These are phyloP conservation scores for Apiospora arundinis DNA, from an alignment of 2,329 filamentous ascomycete genomes.

Conservation along the genomic window DNA sequence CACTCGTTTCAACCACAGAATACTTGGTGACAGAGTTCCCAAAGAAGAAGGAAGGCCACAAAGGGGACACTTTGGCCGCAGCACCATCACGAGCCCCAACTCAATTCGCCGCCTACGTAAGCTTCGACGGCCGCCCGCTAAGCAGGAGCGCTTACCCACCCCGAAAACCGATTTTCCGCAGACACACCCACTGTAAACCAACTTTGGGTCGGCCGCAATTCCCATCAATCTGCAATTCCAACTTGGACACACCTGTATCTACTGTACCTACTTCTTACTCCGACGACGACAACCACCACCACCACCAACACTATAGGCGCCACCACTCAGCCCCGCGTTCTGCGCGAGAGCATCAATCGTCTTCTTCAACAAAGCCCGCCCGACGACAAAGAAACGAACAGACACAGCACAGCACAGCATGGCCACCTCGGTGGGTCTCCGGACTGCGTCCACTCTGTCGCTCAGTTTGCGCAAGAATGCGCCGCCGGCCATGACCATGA, in stretches of 20 bases:
- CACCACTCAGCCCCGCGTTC: neutral
- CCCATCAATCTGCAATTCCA: neutral
- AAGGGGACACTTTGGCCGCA: neutral
- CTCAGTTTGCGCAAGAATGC: conserved; percentile 21
- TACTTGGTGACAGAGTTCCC: neutral
- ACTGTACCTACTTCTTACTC: neutral
- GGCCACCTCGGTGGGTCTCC: conserved; percentile 6
- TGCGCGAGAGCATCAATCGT: neutral
- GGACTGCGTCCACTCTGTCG: conserved; percentile 9
- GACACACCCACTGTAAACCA: conserved; percentile 12
- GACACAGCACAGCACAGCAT: neutral
- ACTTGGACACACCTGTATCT: neutral
- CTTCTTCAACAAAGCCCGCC: neutral
- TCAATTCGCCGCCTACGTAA: conserved; percentile 9
- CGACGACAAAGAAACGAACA: neutral
- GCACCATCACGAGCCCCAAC: neutral
- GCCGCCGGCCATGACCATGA: conserved; percentile 12
- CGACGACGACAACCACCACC: neutral
- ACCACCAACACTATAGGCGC: neutral
- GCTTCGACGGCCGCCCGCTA: conserved; percentile 2
- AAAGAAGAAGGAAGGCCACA: neutral
- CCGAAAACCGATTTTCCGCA: neutral
- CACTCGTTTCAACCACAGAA: neutral
- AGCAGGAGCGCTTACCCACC: neutral
- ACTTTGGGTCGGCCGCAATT: conserved; percentile 4